phyloP scores from a whole-genome alignment of 2,329 filamentous ascomycete genomes.

The Paraphoma sp. region DNA sequence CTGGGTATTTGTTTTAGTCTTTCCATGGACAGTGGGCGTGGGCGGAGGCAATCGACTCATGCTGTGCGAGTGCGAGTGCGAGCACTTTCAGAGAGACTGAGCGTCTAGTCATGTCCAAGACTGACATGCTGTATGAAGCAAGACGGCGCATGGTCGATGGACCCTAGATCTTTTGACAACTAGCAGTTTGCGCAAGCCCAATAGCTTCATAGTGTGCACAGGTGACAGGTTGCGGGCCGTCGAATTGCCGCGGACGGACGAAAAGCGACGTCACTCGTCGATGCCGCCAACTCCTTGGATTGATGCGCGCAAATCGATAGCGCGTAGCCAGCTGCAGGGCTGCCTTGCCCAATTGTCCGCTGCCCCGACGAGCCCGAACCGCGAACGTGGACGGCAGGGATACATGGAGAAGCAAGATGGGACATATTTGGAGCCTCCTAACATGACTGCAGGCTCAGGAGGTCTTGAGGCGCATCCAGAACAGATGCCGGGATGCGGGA shows the following conservation, averaged over 20 bases:
- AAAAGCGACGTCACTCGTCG: conserved; percentile 12
- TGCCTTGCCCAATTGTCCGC: background rate
- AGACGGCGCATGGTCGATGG: background rate
- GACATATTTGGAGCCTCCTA: conserved; percentile 6
- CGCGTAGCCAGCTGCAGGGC: background rate
- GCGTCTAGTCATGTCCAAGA: too few relatives aligned
- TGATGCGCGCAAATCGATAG: conserved; percentile 4
- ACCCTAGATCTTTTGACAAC: background rate
- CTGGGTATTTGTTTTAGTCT: too few relatives aligned
- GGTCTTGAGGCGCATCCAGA: conserved; percentile 4
- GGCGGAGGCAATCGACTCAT: too few relatives aligned
- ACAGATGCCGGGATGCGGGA: conserved; percentile 1
- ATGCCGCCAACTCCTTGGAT: conserved; percentile 3
- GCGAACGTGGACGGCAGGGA: conserved; percentile 4
- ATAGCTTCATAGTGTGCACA: background rate
- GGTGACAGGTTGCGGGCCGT: background rate
- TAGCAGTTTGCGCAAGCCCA: too few relatives aligned
- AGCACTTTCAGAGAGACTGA: too few relatives aligned
- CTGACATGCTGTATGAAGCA: too few relatives aligned
- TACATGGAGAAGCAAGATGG: background rate
- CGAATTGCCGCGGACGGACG: conserved; percentile 5
- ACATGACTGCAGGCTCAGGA: conserved; percentile 1
- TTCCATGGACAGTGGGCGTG: too few relatives aligned
- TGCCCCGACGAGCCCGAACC: background rate
- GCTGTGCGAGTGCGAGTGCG: too few relatives aligned